Evolutionary conservation across 106 monocot genomes (phyloP), one percentile per base, ranked within the genome.

Genomic region (Gastrodia elata): DNA sequence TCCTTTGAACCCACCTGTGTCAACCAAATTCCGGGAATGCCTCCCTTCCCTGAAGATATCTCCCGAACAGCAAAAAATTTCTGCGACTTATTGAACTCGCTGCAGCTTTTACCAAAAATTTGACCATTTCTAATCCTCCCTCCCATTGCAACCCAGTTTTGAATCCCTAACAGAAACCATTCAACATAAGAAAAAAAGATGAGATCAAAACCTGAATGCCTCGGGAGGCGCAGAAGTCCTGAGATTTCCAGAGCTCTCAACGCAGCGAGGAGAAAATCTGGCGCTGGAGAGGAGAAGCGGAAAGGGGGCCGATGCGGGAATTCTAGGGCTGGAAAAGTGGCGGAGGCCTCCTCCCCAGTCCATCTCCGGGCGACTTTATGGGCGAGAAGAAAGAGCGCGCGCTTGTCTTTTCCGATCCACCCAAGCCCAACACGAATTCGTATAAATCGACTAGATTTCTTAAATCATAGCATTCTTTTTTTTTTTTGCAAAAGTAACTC

Each of bases 281-380:
- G 44, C 0, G 25, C 27, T 22, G 57, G 57, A 26, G 26, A 61
- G 30, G 61, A 61, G 11, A 15, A 61, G 32, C 14, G 4, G 32
- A 61, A 30, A 8, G 30, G 61, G 30, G 0, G 11, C 32, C 26
- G 61, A 61, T 10, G 61, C 14, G 13, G 61, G 61, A 61, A 61
- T 32, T 61, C 61, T 61, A 61, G 32, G 32, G 61, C 27, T 32
- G 61, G 61, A 61, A 61, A 61, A 32, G 30, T 61, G 61, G 30
- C 27, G 27, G 9, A 58, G 26, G 32, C 10, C 30, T 61, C 61
- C 61, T 61, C 26, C 61, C 30, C 61, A 13, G 27, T 61, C 61
- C 61, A 61, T 61, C 32, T 9, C 61, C 26, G 61, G 9, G 30
- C 32, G 61, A 61, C 30, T 24, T 14, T 11, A 13, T 5, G 7